Percentiles rank a stretch among this genome's conserved stretches.
Conservation (phyloP, 1,284 basidiomycete genomes). For the Ustilago hordei region DNA sequence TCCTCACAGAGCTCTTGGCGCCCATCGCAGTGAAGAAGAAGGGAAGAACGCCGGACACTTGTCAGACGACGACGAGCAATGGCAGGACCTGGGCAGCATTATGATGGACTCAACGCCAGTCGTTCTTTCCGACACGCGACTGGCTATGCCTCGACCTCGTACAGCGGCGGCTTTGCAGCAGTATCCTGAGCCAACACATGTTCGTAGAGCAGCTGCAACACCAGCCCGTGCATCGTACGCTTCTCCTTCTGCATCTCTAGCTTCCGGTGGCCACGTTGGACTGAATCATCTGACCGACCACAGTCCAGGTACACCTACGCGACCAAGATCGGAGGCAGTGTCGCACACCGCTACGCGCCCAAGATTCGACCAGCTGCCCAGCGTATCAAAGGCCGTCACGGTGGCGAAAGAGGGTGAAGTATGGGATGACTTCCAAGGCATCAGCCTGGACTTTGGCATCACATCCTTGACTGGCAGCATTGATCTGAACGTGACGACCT, state of each 20-base stretch:
- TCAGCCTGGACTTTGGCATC: slow-evolving; percentile 63
- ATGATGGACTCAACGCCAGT: slow-evolving; percentile 13
- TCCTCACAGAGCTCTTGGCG: slow-evolving; percentile 9
- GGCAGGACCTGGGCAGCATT: slow-evolving; percentile 22
- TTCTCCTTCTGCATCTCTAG: slow-evolving; percentile 15
- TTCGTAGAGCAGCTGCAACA: not conserved
- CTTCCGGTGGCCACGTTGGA: slow-evolving; percentile 11
- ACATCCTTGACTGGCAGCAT: slow-evolving; percentile 30
- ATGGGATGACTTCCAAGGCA: slow-evolving; percentile 51
- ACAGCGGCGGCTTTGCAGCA: not conserved
- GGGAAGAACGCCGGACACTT: not conserved
- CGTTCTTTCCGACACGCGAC: slow-evolving; percentile 16
- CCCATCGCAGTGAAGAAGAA: not conserved
- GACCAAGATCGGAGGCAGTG: slow-evolving; percentile 1
- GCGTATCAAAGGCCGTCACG: not conserved
- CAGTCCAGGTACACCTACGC: slow-evolving; percentile 29
- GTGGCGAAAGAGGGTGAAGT: slow-evolving; percentile 3
- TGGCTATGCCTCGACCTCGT: slow-evolving; percentile 22
- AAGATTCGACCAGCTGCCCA: not conserved
- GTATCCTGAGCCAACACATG: not conserved
- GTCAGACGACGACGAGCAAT: slow-evolving; percentile 26
- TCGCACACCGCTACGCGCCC: not conserved
- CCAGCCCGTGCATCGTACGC: slow-evolving; percentile 1
- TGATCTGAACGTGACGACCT: not conserved
- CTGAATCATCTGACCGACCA: slow-evolving; percentile 7